Evolutionary conservation across 2,329 filamentous ascomycete genomes (phyloP), one percentile per base, ranked within the genome.

Genomic region (Akanthomyces muscarius): DNA sequence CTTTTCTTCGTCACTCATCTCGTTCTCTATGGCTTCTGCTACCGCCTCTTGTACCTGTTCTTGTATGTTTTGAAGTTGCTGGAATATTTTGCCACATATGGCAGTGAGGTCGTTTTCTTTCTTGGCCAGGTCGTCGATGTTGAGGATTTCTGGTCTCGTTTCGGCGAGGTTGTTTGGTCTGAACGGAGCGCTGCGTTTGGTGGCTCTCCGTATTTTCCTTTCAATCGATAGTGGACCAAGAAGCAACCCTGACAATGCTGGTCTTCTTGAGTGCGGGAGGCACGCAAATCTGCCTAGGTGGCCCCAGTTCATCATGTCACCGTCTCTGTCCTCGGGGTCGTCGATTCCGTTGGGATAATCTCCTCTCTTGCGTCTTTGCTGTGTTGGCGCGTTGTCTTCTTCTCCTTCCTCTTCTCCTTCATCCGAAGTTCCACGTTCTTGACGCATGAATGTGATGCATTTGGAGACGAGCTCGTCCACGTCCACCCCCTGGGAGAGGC

Each of bases 401-500:
- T 75, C 68, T 83, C 80, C 18, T 81, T 81, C 80, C 47, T 82
- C 72, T 45, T 83, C 79, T 55, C 83, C 78, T 16, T 76, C 76
- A 28, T 2, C 10, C 16, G 53, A 14, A 8, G 84, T 83, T 13
- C 82, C 83, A 8, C 83, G 79, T 4, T 86, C 89, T 42, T 84
- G 82, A 25, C 86, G 86, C 92, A 98, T 97, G 72, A 90, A 98
- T 4, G 84, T 85, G 64, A 96, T 92, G 73, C 90, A 94, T 75
- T 96, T 96, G 0, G 90, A 90, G 16, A 98, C 86, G 70, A 98
- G 96, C 69, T 97, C 91, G 65, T 98, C 93, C 0, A 96, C 82
- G 70, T 98, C 93, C 25, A 99, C 78, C 8, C 92, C 91, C 57
- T 89, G 86, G 3, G 86, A 85, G 2, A 83, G 78, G 69, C 89